These are phyloP conservation scores for Aspergillus fumigatiaffinis DNA, from an alignment of 2,329 filamentous ascomycete genomes.

Conservation along the genomic window DNA sequence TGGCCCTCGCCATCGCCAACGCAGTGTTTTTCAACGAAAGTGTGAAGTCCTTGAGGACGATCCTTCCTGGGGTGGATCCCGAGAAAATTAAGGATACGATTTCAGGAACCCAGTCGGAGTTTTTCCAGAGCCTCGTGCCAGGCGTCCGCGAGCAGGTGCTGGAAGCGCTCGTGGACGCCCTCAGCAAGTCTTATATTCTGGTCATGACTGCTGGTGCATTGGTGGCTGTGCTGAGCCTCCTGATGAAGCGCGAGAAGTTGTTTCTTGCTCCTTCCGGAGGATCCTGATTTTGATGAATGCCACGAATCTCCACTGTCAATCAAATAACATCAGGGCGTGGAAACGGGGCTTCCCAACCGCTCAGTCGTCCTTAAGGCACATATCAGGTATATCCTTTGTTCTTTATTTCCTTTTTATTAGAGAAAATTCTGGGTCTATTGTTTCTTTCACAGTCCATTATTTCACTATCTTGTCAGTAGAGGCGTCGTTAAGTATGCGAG, in stretches of 20 bases:
- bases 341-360: too few species aligned
- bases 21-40: constrained; percentile 11
- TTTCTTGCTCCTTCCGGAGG: background rate
- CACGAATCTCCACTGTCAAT: too few species aligned
- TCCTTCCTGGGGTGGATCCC: constrained; percentile 7
- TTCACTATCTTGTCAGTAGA: too few species aligned
- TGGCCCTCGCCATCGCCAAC: constrained; percentile 11
- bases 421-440: too few species aligned
- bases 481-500: too few species aligned
- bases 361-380: too few species aligned
- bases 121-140: background rate
- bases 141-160: constrained; percentile 4
- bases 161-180: constrained; percentile 14
- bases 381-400: too few species aligned
- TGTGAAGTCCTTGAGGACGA: constrained; percentile 1
- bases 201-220: constrained; percentile 20
- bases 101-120: constrained; percentile 3
- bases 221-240: constrained; percentile 10
- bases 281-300: too few species aligned
- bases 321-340: too few species aligned
- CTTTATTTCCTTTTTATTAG: too few species aligned
- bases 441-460: too few species aligned
- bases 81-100: constrained; percentile 7
- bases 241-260: constrained; percentile 12
- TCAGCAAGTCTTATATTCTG: constrained; percentile 15